These are phyloP conservation scores for Neobulgaria alba DNA, from an alignment of 2,329 filamentous ascomycete species.

Conservation along the genomic window DNA sequence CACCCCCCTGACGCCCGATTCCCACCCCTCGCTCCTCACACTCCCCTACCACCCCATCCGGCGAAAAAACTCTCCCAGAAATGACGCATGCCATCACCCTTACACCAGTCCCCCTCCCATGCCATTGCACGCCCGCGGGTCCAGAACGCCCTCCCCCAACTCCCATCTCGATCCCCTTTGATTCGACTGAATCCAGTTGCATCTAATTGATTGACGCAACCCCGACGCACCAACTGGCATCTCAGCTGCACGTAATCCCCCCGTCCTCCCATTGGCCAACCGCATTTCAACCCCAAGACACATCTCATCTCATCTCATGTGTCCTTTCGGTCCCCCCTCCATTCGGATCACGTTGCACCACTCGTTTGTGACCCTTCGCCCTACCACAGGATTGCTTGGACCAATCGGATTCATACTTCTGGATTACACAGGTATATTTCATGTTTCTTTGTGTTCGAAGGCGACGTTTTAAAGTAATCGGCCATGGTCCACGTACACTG, in stretches of 20 bases:
- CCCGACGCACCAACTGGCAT: neutral
- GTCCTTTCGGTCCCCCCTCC: neutral
- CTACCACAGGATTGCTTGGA: neutral
- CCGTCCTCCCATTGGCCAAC: constrained; percentile 4
- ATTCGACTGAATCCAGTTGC: neutral
- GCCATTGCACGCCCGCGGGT: neutral
- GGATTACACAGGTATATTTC: no score
- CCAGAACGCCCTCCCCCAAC: neutral
- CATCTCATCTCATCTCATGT: constrained; percentile 2
- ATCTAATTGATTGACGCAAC: constrained; percentile 5
- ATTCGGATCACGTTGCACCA: constrained; percentile 9
- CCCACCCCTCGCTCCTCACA: no score
- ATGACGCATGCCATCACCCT: neutral
- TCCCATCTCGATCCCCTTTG: neutral
- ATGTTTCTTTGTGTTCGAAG: no score
- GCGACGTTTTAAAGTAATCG: no score
- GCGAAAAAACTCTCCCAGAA: neutral
- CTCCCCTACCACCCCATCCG: no score
- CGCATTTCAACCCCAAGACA: neutral
- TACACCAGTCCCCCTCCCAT: neutral
- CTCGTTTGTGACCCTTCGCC: neutral
- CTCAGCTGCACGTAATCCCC: constrained; percentile 7
- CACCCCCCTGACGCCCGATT: no score
- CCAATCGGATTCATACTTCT: neutral
- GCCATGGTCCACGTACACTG: no score